Base-by-base conservation (phyloP, 306 rosid genomes). In the Sindora glabra region DNA sequence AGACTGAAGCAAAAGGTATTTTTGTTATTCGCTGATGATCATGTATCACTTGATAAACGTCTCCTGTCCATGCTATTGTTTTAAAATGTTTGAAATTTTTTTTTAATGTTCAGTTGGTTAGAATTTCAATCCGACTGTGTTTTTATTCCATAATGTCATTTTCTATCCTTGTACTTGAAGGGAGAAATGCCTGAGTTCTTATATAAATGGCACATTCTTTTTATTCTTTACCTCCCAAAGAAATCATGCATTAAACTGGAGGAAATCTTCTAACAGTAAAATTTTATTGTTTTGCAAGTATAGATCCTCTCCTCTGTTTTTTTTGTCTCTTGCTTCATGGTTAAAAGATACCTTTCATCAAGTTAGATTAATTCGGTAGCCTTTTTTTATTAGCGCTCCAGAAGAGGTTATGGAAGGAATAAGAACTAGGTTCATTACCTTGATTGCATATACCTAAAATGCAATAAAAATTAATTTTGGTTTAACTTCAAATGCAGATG, bases 1-100 rank as follows among this genome's bases (percentile, higher is more conserved):
- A 78, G 50, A 92, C 96, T n/a, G 84, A 86, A 66, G 87, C 96
- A 47, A 24, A 48, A 95, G 96, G 85, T 57, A 58, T 30, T 64
- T 29, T 68, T 48, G 30, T 64, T 56, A 56, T 69, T 7, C 2
- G 37, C 67, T 40, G 24, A 41, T 56, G n/a, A 17, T 47, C 40
- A 11, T 16, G 48, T 63, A 42, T 16, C 40, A 44, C 58, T 52
- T 13, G 25, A 68, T 44, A 22, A 16, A 63, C n/a, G 8, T 42
- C 62, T 58, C 49, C 46, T 33, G 30, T 32, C 51, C 64, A 10
- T 10, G 1, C 4, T 15, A 26, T 24, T 12, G 9, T 59, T 44
- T 59, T 39, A 17, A 17, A 6, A 40, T 59, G 14, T 16, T 42
- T 27, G 11, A 41, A 59, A 27, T 12, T 6, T 10, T 39, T 9